A percentile compares a stretch with the other conserved stretches of the same genome.
These are phyloP conservation scores for Phytophthora capsici DNA, from an alignment of 352 stramenopile species.

Conservation along the genomic window DNA sequence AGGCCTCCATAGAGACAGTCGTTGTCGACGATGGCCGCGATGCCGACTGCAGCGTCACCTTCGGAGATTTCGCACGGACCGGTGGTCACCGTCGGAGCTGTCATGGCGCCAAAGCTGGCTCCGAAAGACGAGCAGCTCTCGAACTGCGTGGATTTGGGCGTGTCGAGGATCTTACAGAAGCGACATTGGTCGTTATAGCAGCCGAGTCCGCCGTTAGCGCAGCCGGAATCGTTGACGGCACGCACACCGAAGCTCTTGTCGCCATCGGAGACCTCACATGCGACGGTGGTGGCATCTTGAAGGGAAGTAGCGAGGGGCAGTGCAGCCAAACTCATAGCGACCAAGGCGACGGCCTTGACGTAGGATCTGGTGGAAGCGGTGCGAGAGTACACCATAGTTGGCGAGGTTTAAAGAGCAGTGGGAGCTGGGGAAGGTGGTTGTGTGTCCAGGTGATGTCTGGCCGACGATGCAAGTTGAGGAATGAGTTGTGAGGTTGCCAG, in stretches of 20 bases:
- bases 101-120: slow-evolving; percentile 26
- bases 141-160: slow-evolving; percentile 38
- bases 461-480: slow-evolving; percentile 21
- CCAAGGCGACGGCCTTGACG: slow-evolving; percentile 22
- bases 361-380: slow-evolving; percentile 26
- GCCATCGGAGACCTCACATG: slow-evolving; percentile 25
- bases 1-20: slow-evolving; percentile 46
- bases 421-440: slow-evolving; percentile 5
- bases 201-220: slow-evolving; percentile 37
- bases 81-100: slow-evolving; percentile 17
- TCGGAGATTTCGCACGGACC: slow-evolving; percentile 29
- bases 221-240: slow-evolving; percentile 33
- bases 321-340: slow-evolving; percentile 13
- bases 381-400: slow-evolving; percentile 34
- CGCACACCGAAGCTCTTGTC: slow-evolving; percentile 42
- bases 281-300: background rate
- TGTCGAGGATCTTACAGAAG: slow-evolving; percentile 49
- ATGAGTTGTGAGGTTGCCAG: slow-evolving; percentile 1
- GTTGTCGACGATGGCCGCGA: slow-evolving; percentile 32
- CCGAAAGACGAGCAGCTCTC: slow-evolving; percentile 43
- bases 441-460: slow-evolving; percentile 12
- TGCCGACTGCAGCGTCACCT: slow-evolving; percentile 35
- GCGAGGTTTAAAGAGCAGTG: background rate
- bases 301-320: slow-evolving; percentile 15
- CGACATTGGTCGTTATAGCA: slow-evolving; percentile 45